Evolutionary conservation across 495 filamentous ascomycete species (phyloP), one percentile per base, ranked within the genome.

Genomic region (Aspergillus diversus): DNA sequence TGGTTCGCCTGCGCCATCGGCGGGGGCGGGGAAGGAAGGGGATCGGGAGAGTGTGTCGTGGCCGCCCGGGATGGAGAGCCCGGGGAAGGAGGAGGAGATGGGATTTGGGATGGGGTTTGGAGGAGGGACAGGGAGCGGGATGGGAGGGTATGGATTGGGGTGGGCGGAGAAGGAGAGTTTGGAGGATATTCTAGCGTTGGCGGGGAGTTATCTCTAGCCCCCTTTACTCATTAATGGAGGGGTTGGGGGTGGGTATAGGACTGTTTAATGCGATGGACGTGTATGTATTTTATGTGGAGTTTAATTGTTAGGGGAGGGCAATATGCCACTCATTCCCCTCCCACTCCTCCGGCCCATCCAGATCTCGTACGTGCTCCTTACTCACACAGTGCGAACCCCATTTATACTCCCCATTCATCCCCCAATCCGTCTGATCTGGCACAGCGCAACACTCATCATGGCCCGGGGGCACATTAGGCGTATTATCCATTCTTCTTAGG

Each of bases 101-200:
- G 63, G 7, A 53, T 65, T 33, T 17, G 51, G 17, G 12, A 34
- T 65, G 16, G 69, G 21, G n/a, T n/a, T n/a, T n/a, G n/a, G n/a
- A n/a, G n/a, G n/a, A n/a, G n/a, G n/a, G n/a, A n/a, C n/a, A n/a
- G n/a, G n/a, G n/a, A n/a, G n/a, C n/a, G n/a, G n/a, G n/a, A n/a
- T 52, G 27, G 37, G 56, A 15, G 63, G 7, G 55, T 65, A 21
- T 27, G 51, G 17, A 7, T 34, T 65, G 13, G 69, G 66, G 7
- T 55, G 63, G 31, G 59, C 64, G 54, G 71, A 67, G 60, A 42
- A 60, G 12, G 66, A 67, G 53, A 64, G 61, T 12, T 54, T 74
- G 31, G 71, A 69, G 33, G 69, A 74, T 57, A 72, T 74, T 55
- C 32, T 74, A 0, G 67, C 51, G 8, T 35, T 74, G 16, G 71